Percentiles rank a stretch among this genome's conserved stretches.
Evolutionary conservation across 2,329 filamentous ascomycete genomes (phyloP).

Genomic region (Alternaria arborescens): DNA sequence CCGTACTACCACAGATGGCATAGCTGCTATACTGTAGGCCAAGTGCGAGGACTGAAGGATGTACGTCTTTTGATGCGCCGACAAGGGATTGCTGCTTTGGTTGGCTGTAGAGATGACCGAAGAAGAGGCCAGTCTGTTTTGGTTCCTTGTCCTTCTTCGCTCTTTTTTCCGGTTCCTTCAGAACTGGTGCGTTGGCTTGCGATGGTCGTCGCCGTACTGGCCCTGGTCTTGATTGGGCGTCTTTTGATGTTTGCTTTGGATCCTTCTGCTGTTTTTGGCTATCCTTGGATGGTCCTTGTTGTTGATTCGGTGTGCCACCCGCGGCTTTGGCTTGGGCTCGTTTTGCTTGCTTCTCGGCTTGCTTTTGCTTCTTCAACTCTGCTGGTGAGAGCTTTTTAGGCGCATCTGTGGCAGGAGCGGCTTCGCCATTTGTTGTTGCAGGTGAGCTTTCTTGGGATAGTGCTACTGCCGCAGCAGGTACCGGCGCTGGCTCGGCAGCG

Average conservation of each 20-base stretch:
- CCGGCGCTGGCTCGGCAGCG: slow-evolving; percentile 26
- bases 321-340: slow-evolving; percentile 73
- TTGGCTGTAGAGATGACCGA: slow-evolving; percentile 83
- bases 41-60: slow-evolving; percentile 83
- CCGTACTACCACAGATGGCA: slow-evolving; percentile 86
- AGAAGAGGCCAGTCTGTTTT: slow-evolving; percentile 65
- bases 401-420: slow-evolving; percentile 34
- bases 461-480: slow-evolving; percentile 17
- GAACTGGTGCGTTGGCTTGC: slow-evolving; percentile 38
- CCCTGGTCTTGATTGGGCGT: slow-evolving; percentile 44
- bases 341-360: slow-evolving; percentile 89
- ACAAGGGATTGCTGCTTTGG: slow-evolving; percentile 71
- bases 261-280: slow-evolving; percentile 49
- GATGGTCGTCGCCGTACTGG: slow-evolving; percentile 43
- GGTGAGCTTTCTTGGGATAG: slow-evolving; percentile 17
- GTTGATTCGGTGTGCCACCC: slow-evolving; percentile 46
- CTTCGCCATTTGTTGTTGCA: slow-evolving; percentile 30
- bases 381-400: slow-evolving; percentile 72
- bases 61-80: slow-evolving; percentile 74
- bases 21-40: slow-evolving; percentile 93
- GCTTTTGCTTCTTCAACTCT: slow-evolving; percentile 86
- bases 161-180: slow-evolving; percentile 45
- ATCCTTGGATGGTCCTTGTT: slow-evolving; percentile 40
- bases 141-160: slow-evolving; percentile 43
- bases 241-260: slow-evolving; percentile 44